Conservation (phyloP, 305 asterid genomes). For the Rubia occidens region DNA sequence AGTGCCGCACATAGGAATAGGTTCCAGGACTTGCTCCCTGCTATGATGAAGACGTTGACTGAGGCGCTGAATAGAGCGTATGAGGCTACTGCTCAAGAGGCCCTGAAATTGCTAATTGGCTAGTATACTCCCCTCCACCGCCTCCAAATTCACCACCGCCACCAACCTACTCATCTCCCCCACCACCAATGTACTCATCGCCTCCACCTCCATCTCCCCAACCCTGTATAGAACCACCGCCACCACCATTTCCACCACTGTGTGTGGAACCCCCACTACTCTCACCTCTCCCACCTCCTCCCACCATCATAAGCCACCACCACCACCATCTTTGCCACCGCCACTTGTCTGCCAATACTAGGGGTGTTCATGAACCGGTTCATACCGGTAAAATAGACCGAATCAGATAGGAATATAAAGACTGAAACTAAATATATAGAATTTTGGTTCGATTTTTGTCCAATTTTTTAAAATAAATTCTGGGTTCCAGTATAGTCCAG, state of each 20-base stretch:
- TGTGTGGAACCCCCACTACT: conserved; percentile 33
- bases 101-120: background rate
- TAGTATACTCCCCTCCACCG: conserved; percentile 20
- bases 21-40: no score
- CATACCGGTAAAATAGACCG: no score
- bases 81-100: no score
- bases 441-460: no score
- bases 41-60: no score
- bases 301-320: conserved; percentile 46
- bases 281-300: conserved; percentile 35
- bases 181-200: conserved; percentile 1
- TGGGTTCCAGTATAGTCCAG: no score
- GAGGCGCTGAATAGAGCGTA: no score
- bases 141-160: conserved; percentile 23
- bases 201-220: conserved; percentile 24
- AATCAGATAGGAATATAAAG: no score
- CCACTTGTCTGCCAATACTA: conserved; percentile 7
- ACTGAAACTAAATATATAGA: no score
- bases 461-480: no score
- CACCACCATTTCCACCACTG: conserved; percentile 42
- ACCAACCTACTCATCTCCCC: conserved; percentile 23
- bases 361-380: no score
- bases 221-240: conserved; percentile 62
- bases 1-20: no score
- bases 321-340: conserved; percentile 17